Evolutionary conservation across 768 basidiomycete species (phyloP).

Genomic region (Omphalotus guepiniiformis): DNA sequence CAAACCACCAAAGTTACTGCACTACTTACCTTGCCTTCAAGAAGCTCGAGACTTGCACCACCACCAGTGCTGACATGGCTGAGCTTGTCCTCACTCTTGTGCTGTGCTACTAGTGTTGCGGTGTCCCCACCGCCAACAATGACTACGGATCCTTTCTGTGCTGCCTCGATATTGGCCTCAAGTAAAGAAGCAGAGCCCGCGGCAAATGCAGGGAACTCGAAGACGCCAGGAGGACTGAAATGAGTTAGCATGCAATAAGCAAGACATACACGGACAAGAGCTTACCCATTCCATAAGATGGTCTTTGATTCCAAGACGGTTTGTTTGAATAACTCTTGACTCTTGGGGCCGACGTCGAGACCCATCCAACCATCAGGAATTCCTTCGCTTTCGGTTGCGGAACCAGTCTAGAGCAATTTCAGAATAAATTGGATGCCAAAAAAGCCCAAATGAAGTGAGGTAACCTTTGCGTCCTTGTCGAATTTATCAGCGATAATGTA

Average conservation of each 20-base stretch:
- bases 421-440: neutral
- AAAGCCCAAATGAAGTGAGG: slow-evolving; percentile 16
- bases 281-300: slow-evolving; percentile 93
- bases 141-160: slow-evolving; percentile 80
- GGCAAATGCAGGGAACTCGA: slow-evolving; percentile 93
- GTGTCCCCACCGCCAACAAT: slow-evolving; percentile 97
- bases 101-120: slow-evolving; percentile 92
- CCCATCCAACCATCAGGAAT: slow-evolving; percentile 96
- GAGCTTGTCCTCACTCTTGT: slow-evolving; percentile 78
- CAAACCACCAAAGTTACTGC: neutral
- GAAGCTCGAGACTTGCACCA: slow-evolving; percentile 87
- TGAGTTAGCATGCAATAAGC: neutral
- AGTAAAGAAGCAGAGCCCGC: slow-evolving; percentile 80
- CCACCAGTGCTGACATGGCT: slow-evolving; percentile 98
- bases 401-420: slow-evolving; percentile 47
- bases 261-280: slow-evolving; percentile 7
- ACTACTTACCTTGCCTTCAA: slow-evolving; percentile 87
- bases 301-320: slow-evolving; percentile 89
- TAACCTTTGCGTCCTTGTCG: slow-evolving; percentile 81
- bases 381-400: slow-evolving; percentile 76
- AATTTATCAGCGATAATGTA: slow-evolving; percentile 95
- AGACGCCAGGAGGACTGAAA: slow-evolving; percentile 89
- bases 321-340: slow-evolving; percentile 69
- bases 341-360: slow-evolving; percentile 87
- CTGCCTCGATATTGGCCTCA: slow-evolving; percentile 83